These are phyloP conservation scores for Exophiala sideris DNA, from an alignment of 2,329 filamentous ascomycete species.

Conservation along the genomic window DNA sequence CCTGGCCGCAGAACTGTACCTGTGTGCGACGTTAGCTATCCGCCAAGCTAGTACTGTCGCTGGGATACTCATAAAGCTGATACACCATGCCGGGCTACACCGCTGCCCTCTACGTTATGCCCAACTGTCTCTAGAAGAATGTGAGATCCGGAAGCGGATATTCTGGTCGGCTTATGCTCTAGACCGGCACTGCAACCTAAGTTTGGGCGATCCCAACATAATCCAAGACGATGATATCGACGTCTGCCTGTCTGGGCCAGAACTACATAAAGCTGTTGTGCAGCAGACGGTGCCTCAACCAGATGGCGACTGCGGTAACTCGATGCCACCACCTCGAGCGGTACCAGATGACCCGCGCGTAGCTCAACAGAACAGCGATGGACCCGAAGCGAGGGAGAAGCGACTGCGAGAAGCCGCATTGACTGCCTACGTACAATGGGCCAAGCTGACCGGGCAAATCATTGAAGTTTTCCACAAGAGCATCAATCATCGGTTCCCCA, in stretches of 20 bases:
- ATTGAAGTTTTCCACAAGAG: conserved; percentile 43
- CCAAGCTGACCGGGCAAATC: conserved; percentile 39
- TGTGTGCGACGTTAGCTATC: conserved; percentile 48
- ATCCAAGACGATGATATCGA: conserved; percentile 43
- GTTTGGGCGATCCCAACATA: conserved; percentile 39
- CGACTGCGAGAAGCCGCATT: conserved; percentile 34
- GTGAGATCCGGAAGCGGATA: conserved; percentile 41
- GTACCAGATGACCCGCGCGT: conserved; percentile 10
- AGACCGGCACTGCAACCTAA: conserved; percentile 41
- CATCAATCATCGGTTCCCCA: conserved; percentile 39
- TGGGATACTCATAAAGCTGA: conserved; percentile 45
- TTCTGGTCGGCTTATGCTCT: conserved; percentile 44
- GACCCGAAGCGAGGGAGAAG: conserved; percentile 23
- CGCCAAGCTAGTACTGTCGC: conserved; percentile 49
- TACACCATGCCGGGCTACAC: conserved; percentile 52
- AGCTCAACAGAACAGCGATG: conserved; percentile 14
- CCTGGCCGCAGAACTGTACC: conserved; percentile 48
- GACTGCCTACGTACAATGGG: conserved; percentile 40
- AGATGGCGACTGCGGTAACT: conserved; percentile 22
- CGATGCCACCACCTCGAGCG: conserved; percentile 18
- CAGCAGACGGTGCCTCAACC: conserved; percentile 13
- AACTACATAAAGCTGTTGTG: conserved; percentile 19
- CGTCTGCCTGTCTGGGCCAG: conserved; percentile 44
- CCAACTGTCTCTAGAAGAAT: conserved; percentile 42
- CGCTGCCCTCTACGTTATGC: conserved; percentile 52